Evolutionary conservation across 2,329 filamentous ascomycete genomes (phyloP), one percentile per base, ranked within the genome.

Genomic region (Aureobasidium sp.): DNA sequence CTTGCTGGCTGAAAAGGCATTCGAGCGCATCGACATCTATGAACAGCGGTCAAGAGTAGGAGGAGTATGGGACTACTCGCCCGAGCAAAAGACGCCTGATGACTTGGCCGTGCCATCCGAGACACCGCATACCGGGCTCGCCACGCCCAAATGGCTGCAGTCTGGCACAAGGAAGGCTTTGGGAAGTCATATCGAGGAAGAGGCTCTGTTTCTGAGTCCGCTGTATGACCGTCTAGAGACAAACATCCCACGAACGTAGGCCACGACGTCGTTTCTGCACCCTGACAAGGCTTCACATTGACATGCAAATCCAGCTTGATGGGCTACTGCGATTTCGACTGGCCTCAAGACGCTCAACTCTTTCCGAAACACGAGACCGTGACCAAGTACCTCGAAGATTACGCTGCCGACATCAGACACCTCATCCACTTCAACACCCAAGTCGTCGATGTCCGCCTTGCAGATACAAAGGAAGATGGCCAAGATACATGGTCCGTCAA

Each of bases 61-160:
- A 54, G 91, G 93, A 2, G 80, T 93, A 8, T 97, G 91, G 91
- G 85, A 89, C 63, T 90, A 94, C 67, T 83, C 78, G 57, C 71
- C 74, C 1, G 57, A 55, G 34, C 63, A 74, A 65, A 57, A 77
- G 60, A 56, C 77, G 64, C 60, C 76, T 60, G 67, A 68, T 39
- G 62, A 64, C 10, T 67, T 73, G 40, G 58, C 62, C 1, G 61
- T 91, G 32, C 89, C 90, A 6, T 85, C 90, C 64, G 81, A 81
- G n/a, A 78, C 79, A 22, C 79, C 78, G 2, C 63, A 79, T 61
- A 76, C 77, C 39, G 76, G 79, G 21, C 74, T 79, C 1, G 85
- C 90, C 58, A 74, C 78, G 53, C 85, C 87, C 4, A 68, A 83
- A 54, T 80, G 75, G 72, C 64, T 67, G 14, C 58, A 55, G 6